Evolutionary conservation across 2,329 filamentous ascomycete genomes (phyloP), one percentile per base, ranked within the genome.

Genomic region (Aspergillus sp.): DNA sequence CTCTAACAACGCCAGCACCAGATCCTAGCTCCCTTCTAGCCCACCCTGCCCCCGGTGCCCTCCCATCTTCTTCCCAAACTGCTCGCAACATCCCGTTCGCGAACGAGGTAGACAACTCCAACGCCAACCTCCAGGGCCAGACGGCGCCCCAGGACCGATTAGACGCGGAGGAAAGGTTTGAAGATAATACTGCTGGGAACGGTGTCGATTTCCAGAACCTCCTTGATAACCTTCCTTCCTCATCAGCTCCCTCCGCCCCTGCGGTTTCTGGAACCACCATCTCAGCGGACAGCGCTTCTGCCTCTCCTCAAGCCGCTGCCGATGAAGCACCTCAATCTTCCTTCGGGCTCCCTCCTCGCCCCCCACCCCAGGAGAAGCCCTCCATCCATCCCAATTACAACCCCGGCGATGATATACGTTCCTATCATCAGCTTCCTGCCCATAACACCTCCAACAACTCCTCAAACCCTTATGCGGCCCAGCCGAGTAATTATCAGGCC

Each of bases 141-240:
- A 53, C 66, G 37, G 58, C 59, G 48, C 51, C 62, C 55, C 61
- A 64, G 37, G 55, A 64, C 52, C 66, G 61, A 57, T 55, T 70
- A 68, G 64, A 68, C 57, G 31, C 59, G 52, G 65, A 64, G 55
- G 62, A 67, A 55, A 62, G 46, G 49, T 47, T 52, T 45, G 61
- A 62, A 25, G 57, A 67, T 61, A 62, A 60, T 50, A 57, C 61
- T 58, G 63, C 62, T 57, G 70, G 74, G 61, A 69, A 68, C 55
- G 79, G 76, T 59, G 75, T 81, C 66, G 76, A 80, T 66, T 79
- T 78, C 64, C 78, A 81, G 67, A 77, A 73, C 56, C 67, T 81
- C 56, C 73, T 81, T 66, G 77, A 80, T 71, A 80, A 79, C 65
- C 72, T 80, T 39, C 73, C 77, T 58, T 72, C 71, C 31, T 63